Conservation (phyloP, 176 grass and related monocot species). For the Poa pratensis region DNA sequence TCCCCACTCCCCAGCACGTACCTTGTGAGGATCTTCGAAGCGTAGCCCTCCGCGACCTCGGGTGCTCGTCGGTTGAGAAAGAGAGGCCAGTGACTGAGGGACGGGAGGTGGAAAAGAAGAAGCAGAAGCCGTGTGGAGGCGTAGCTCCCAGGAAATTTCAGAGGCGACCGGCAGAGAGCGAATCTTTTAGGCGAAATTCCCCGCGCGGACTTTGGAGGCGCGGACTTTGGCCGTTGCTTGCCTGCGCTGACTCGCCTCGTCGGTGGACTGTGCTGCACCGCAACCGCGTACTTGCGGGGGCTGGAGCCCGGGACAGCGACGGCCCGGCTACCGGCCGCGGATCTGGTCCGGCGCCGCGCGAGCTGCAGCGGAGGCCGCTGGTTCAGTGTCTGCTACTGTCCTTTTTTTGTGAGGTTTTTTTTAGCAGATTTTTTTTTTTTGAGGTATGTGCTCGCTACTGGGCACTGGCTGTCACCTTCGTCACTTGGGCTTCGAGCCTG, state of each 20-base stretch:
- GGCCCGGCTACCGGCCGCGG: too few relatives aligned
- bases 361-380: too few relatives aligned
- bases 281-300: neutral
- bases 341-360: neutral
- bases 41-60: neutral
- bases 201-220: neutral
- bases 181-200: neutral
- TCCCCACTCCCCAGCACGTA: neutral
- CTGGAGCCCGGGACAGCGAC: neutral
- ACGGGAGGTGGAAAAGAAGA: neutral
- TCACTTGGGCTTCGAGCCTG: too few relatives aligned
- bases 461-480: too few relatives aligned
- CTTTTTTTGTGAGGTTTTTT: too few relatives aligned
- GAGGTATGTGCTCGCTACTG: too few relatives aligned
- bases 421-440: too few relatives aligned
- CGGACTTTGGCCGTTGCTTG: neutral
- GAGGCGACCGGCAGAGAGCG: neutral
- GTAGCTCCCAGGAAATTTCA: neutral
- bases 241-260: neutral
- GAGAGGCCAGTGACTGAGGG: neutral
- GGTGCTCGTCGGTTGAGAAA: neutral
- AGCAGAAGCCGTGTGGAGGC: neutral
- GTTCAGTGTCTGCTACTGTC: too few relatives aligned
- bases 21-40: neutral
- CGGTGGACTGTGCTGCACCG: neutral